Percentiles rank a stretch among this genome's conserved stretches.
These are phyloP conservation scores for Fusarium haematococcum DNA, from an alignment of 2,329 filamentous ascomycete species.

Conservation along the genomic window DNA sequence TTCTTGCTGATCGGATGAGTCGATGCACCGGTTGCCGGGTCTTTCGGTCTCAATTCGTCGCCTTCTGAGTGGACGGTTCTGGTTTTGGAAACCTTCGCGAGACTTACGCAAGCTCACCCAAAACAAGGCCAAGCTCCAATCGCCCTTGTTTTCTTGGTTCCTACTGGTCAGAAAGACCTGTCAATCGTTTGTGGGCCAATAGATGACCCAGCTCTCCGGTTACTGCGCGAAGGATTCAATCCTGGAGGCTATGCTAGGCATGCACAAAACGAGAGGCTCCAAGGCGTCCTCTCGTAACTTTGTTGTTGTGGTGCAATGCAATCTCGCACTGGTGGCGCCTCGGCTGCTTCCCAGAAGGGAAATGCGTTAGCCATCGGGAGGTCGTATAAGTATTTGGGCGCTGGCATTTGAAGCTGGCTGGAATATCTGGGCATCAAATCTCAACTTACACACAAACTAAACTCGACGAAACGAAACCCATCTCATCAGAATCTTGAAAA, in stretches of 20 bases:
- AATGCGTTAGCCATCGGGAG: not conserved
- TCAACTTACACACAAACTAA: not conserved
- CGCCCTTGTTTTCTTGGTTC: not conserved
- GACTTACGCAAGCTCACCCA: constrained; percentile 31
- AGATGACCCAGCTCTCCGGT: constrained; percentile 10
- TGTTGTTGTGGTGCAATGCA: not conserved
- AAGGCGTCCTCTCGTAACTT: not conserved
- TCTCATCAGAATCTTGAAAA: not conserved
- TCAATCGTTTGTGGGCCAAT: constrained; percentile 15
- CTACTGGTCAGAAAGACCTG: not conserved
- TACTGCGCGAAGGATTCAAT: constrained; percentile 16
- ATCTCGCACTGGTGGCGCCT: not conserved
- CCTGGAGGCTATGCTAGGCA: constrained; percentile 30
- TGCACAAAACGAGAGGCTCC: constrained; percentile 11
- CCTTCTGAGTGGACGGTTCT: constrained; percentile 1
- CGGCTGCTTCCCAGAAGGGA: constrained; percentile 28
- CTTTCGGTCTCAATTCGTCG: not conserved
- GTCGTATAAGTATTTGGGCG: constrained; percentile 24
- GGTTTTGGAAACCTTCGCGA: not conserved
- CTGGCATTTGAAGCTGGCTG: not conserved
- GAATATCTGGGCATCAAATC: not conserved
- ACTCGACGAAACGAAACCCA: not conserved
- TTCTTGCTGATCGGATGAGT: not conserved
- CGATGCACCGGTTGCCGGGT: not conserved
- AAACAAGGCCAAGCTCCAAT: constrained; percentile 17